Base-by-base conservation (phyloP, 768 basidiomycete genomes). In the Xanthoconium stramineum region DNA sequence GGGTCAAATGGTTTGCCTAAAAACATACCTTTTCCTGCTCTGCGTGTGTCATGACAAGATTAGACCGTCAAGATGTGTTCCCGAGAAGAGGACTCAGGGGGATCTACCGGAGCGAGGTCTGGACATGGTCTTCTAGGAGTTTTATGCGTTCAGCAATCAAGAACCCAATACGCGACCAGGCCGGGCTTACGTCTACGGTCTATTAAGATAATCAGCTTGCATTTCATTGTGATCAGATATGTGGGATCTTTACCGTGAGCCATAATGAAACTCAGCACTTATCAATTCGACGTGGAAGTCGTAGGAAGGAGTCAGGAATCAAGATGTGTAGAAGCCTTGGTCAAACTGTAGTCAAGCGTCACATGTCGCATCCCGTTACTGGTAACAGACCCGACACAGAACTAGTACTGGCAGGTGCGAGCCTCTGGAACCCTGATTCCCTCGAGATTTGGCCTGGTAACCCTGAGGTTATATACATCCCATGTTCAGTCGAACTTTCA, bases 101-200 rank as follows among this genome's bases (percentile, higher is more conserved):
- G 29, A 45, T 44, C 47, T 53, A 69, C 66, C 56, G 59, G 19
- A 50, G 56, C 30, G 59, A 55, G 44, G 30, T 48, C 36, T 40
- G 20, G 28, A 48, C 46, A 37, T 48, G 28, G 28, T 51, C 58
- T 55, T 49, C 67, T 68, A 48, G 47, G 14, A 12, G 30, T 38
- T 19, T 39, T 12, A 7, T 33, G 33, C 42, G 28, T 53, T 56
- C 28, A 55, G 47, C 37, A 51, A 40, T 19, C 15, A 28, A 52
- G 43, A 29, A 11, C 19, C 5, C 1, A 32, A 38, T 47, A 24
- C 24, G 24, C 24, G 38, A 24, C 13, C n/a, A 6, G 8, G 13
- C 29, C 8, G 7, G 8, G 20, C 61, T 57, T 56, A 66, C 64
- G 47, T 49, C 44, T 61, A 29, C 20, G 52, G n/a, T 59, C 67